A percentile compares a stretch with the other conserved stretches of the same genome.
Evolutionary conservation across 176 grass and related monocot genomes (phyloP).

Genomic region (Ampelocalamus luodianensis): DNA sequence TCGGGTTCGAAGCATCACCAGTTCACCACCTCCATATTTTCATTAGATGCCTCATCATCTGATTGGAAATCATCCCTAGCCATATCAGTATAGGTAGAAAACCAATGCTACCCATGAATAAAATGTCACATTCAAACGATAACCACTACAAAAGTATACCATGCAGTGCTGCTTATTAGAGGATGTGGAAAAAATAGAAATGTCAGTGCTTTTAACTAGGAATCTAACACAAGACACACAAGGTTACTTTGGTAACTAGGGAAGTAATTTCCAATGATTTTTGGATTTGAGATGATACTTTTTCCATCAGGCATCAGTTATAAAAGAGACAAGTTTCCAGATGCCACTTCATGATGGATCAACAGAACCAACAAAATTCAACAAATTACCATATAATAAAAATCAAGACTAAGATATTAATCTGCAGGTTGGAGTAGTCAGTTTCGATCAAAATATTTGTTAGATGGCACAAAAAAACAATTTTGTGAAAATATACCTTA

Average conservation of each 20-base stretch:
- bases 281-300: constrained; percentile 10
- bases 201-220: constrained; percentile 27
- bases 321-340: background rate
- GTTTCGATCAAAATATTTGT: constrained; percentile 1
- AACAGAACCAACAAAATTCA: constrained; percentile 22
- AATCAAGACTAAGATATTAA: constrained; percentile 3
- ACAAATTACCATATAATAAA: background rate
- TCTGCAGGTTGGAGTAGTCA: no score
- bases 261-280: background rate
- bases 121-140: background rate
- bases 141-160: background rate
- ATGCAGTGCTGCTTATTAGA: constrained; percentile 12
- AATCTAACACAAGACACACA: constrained; percentile 12
- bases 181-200: background rate
- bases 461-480: background rate
- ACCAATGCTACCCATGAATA: no score
- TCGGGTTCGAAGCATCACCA: background rate
- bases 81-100: background rate
- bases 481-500: no score
- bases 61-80: background rate
- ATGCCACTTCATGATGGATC: background rate
- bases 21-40: background rate
- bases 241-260: constrained; percentile 13
- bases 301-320: constrained; percentile 17
- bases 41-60: background rate